A percentile compares a stretch with the other conserved stretches of the same genome.
These are phyloP conservation scores for Prunus padus DNA, from an alignment of 306 rosid genomes.

Conservation along the genomic window DNA sequence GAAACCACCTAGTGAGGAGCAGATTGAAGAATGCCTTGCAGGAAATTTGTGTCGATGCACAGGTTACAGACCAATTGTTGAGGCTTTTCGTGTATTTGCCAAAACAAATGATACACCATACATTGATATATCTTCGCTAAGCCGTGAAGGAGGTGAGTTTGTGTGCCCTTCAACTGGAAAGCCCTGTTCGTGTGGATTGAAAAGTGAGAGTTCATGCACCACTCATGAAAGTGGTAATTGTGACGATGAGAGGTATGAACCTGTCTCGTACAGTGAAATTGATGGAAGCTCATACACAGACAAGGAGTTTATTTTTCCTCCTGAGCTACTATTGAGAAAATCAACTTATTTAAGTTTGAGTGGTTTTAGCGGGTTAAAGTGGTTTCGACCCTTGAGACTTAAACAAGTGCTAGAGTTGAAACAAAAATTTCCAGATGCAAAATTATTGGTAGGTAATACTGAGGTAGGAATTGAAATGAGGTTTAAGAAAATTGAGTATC, in stretches of 20 bases:
- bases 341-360: slow-evolving; percentile 51
- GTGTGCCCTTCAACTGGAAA: slow-evolving; percentile 93
- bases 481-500: slow-evolving; percentile 66
- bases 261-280: slow-evolving; percentile 63
- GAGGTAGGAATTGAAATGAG: slow-evolving; percentile 99
- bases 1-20: slow-evolving; percentile 73
- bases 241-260: slow-evolving; percentile 37
- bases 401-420: slow-evolving; percentile 65
- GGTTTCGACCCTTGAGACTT: slow-evolving; percentile 82
- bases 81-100: slow-evolving; percentile 89
- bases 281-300: slow-evolving; percentile 79
- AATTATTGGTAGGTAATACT: slow-evolving; percentile 80
- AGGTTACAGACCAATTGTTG: slow-evolving; percentile 93
- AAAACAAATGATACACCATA: slow-evolving; percentile 63
- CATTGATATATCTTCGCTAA: slow-evolving; percentile 49
- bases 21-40: slow-evolving; percentile 87
- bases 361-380: slow-evolving; percentile 76
- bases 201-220: slow-evolving; percentile 35
- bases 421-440: slow-evolving; percentile 69
- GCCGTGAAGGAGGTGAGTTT: slow-evolving; percentile 47
- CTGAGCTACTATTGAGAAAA: slow-evolving; percentile 67
- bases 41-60: slow-evolving; percentile 98
- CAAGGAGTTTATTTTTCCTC: slow-evolving; percentile 90
- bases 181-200: slow-evolving; percentile 74
- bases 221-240: slow-evolving; percentile 26